Evolutionary conservation across 2,329 filamentous ascomycete species (phyloP).

Genomic region (Fusarium sterilihyphosum): DNA sequence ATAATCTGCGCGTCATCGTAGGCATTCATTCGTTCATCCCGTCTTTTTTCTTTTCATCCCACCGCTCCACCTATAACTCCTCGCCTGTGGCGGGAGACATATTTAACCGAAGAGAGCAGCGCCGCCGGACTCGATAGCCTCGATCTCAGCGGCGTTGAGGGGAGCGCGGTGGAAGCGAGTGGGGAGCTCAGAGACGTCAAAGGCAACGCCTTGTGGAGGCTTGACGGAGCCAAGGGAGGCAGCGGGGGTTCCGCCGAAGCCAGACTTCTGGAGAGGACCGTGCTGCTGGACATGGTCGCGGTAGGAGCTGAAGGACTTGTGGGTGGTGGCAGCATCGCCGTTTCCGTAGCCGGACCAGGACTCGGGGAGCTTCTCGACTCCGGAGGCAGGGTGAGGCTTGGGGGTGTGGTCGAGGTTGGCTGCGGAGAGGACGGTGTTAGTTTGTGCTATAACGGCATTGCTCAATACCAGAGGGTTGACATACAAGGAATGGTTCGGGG

Average conservation of each 20-base stretch:
- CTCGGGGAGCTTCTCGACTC: slow-evolving; percentile 69
- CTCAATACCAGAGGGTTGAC: slow-evolving; percentile 37
- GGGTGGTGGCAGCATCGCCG: slow-evolving; percentile 51
- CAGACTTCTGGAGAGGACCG: slow-evolving; percentile 73
- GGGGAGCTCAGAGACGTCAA: slow-evolving; percentile 90
- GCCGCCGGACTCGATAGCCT: slow-evolving; percentile 93
- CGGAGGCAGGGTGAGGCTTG: slow-evolving; percentile 77
- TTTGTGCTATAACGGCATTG: not conserved
- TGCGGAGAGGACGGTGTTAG: slow-evolving; percentile 49
- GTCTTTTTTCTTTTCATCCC: slow-evolving; percentile 19
- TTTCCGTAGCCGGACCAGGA: slow-evolving; percentile 54
- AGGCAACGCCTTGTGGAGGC: slow-evolving; percentile 78
- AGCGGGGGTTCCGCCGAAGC: slow-evolving; percentile 72
- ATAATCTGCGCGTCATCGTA: slow-evolving; percentile 27
- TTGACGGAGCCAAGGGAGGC: slow-evolving; percentile 76
- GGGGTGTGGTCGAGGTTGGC: slow-evolving; percentile 78
- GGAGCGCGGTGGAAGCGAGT: slow-evolving; percentile 80
- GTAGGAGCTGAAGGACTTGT: slow-evolving; percentile 78
- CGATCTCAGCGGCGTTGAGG: slow-evolving; percentile 86
- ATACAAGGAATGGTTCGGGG: slow-evolving; percentile 68
- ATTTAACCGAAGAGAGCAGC: slow-evolving; percentile 66
- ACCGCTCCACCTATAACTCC: slow-evolving; percentile 37
- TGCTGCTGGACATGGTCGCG: slow-evolving; percentile 82
- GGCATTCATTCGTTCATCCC: slow-evolving; percentile 35
- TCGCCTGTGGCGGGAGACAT: slow-evolving; percentile 19